Evolutionary conservation across 1,139 yeast species (phyloP), one percentile per base, ranked within the genome.

Genomic region (Hyphopichia burtonii): DNA sequence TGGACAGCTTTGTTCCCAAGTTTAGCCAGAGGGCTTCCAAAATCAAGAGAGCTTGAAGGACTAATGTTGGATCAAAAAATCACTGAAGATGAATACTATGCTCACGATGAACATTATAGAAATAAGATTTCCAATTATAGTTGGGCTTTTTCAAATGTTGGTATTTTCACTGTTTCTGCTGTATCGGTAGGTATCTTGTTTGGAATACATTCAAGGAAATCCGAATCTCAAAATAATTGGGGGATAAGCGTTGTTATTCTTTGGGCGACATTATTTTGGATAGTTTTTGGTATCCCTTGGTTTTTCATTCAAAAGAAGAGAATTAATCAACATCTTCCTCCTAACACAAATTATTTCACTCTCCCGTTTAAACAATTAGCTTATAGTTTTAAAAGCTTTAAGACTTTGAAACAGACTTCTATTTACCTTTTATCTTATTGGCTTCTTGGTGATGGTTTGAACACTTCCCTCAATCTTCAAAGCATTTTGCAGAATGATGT

Each of bases 1-100:
- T 44, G 45, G 45, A 44, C 47, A 3, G 43, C 43, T 6, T 34
- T 36, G 31, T 44, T 44, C 34, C 47, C 47, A 15, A 37, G 34
- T 12, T 35, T 44, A 19, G 41, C 41, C 8, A 36, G 47, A 31
- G 28, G 28, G n/a, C 25, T 36, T 23, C 38, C 38, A 12, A 27
- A 36, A 23, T n/a, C 32, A 27, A 27, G 33, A 14, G 33, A 36
- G 25, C n/a, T 36, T 4, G 38, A 36, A 28, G 23, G 4, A 3
- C 9, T 17, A 41, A 44, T 40, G 34, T 31, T 42, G 14, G 36
- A 40, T 20, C 41, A 40, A 5, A 43, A 44, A n/a, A 41, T 44
- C 11, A 37, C 41, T 2, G 46, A 41, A 31, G 41, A 39, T 7
- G 41, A 39, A 14, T 44, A 44, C 28, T 27, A 40, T 14, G 19